Percentiles rank a stretch among this genome's conserved stretches.
phyloP scores from a whole-genome alignment of 1,139 yeast species.

The Blastobotrys aristatus region DNA sequence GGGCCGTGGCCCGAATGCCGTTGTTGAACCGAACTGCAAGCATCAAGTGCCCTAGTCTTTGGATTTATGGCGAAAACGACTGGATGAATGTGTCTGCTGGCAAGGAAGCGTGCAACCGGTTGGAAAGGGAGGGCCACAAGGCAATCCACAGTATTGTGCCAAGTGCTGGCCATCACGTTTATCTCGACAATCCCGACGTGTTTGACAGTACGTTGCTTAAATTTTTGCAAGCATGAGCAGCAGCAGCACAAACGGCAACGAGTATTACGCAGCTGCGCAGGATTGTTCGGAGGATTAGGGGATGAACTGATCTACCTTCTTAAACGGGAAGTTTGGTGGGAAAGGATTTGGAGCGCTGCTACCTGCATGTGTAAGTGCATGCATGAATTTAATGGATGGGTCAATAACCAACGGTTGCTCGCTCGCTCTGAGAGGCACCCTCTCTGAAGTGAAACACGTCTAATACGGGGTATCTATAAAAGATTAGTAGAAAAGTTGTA shows the following conservation, averaged over 20 bases:
- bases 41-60: constrained; percentile 34
- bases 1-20: constrained; percentile 69
- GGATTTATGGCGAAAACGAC: constrained; percentile 78
- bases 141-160: constrained; percentile 44
- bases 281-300: too few species aligned
- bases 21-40: constrained; percentile 52
- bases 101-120: constrained; percentile 41
- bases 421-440: too few species aligned
- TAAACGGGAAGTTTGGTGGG: too few species aligned
- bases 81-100: constrained; percentile 87
- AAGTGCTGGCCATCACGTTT: constrained; percentile 73
- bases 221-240: constrained; percentile 34
- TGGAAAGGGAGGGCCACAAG: constrained; percentile 13
- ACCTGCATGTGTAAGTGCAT: too few species aligned
- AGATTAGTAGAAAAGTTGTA: too few species aligned
- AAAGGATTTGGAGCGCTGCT: too few species aligned
- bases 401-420: too few species aligned
- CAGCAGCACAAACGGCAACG: too few species aligned
- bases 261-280: too few species aligned
- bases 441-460: too few species aligned
- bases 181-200: constrained; percentile 63
- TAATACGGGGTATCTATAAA: too few species aligned
- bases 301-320: not conserved
- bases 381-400: too few species aligned
- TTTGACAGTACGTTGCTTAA: constrained; percentile 49